Percentiles rank a stretch among this genome's conserved stretches.
Evolutionary conservation across 2,329 filamentous ascomycete genomes (phyloP).

Genomic region (Fusarium sp.): DNA sequence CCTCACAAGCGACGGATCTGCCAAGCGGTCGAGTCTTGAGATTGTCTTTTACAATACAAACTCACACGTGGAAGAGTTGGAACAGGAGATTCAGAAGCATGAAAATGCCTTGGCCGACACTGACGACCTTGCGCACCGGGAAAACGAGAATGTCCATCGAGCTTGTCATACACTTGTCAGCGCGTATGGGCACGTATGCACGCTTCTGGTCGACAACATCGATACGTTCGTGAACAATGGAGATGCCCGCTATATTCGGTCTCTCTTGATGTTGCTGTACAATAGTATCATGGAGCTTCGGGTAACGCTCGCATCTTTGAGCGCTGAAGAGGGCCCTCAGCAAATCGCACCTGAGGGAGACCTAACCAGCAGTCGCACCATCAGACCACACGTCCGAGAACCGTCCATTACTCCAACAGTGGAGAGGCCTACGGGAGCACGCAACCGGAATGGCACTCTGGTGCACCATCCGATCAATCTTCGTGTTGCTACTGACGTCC

Average conservation of each 20-base stretch:
- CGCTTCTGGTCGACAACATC: conserved; percentile 69
- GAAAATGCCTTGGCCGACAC: conserved; percentile 60
- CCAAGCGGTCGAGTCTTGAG: conserved; percentile 72
- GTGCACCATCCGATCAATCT: conserved; percentile 64
- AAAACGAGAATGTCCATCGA: conserved; percentile 72
- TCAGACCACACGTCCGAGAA: conserved; percentile 62
- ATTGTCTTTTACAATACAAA: conserved; percentile 76
- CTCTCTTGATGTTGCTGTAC: conserved; percentile 71
- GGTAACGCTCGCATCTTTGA: conserved; percentile 58
- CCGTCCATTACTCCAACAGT: conserved; percentile 64
- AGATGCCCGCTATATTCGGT: conserved; percentile 74
- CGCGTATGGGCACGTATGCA: conserved; percentile 74
- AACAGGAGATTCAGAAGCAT: conserved; percentile 72
- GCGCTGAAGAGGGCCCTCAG: conserved; percentile 39
- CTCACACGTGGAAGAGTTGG: conserved; percentile 72
- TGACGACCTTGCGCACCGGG: conserved; percentile 60
- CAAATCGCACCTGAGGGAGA: conserved; percentile 24
- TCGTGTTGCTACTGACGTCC: conserved; percentile 66
- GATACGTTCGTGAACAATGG: conserved; percentile 73
- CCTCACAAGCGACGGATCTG: conserved; percentile 68
- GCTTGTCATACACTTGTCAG: conserved; percentile 72
- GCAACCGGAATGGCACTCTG: conserved; percentile 50
- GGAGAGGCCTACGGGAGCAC: conserved; percentile 54
- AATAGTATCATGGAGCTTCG: conserved; percentile 76
- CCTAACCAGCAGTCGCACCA: conserved; percentile 55